phyloP scores from a whole-genome alignment of 192 early-diverging fungal species.

The Coemansia javaensis region DNA sequence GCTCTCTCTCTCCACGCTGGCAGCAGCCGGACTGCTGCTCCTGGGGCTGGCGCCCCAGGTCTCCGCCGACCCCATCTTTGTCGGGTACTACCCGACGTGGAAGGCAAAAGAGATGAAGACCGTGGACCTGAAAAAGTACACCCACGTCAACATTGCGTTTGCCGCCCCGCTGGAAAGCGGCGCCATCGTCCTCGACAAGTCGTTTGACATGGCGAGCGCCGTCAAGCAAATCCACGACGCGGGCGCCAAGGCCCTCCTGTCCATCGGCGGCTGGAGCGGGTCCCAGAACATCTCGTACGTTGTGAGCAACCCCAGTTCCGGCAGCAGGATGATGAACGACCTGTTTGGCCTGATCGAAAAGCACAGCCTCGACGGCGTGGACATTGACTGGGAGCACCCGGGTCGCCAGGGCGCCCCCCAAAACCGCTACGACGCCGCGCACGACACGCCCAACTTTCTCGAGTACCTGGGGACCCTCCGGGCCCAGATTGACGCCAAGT shows the following conservation, averaged over 20 bases:
- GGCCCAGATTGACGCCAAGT: neutral
- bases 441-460: slow-evolving; percentile 66
- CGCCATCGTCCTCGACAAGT: slow-evolving; percentile 31
- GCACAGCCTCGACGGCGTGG: slow-evolving; percentile 59
- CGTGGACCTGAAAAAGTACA: slow-evolving; percentile 51
- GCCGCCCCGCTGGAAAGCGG: slow-evolving; percentile 40
- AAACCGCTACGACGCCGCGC: slow-evolving; percentile 36
- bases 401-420: slow-evolving; percentile 23
- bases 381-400: slow-evolving; percentile 71
- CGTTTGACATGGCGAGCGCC: slow-evolving; percentile 34
- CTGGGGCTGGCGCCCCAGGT: too few relatives aligned
- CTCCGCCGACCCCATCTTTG: too few relatives aligned
- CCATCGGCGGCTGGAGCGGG: slow-evolving; percentile 67
- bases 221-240: slow-evolving; percentile 52
- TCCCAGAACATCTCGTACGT: slow-evolving; percentile 50
- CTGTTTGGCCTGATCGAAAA: slow-evolving; percentile 43
- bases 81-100: too few relatives aligned
- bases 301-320: slow-evolving; percentile 18
- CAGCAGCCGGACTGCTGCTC: too few relatives aligned
- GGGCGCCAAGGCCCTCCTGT: slow-evolving; percentile 57
- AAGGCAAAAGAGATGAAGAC: too few relatives aligned
- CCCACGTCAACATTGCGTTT: slow-evolving; percentile 68
- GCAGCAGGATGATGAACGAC: slow-evolving; percentile 44
- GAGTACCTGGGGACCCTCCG: slow-evolving; percentile 55
- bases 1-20: too few relatives aligned